Evolutionary conservation across 371 early-diverging fungal genomes (phyloP).

Genomic region (Lichtheimia ramosa): DNA sequence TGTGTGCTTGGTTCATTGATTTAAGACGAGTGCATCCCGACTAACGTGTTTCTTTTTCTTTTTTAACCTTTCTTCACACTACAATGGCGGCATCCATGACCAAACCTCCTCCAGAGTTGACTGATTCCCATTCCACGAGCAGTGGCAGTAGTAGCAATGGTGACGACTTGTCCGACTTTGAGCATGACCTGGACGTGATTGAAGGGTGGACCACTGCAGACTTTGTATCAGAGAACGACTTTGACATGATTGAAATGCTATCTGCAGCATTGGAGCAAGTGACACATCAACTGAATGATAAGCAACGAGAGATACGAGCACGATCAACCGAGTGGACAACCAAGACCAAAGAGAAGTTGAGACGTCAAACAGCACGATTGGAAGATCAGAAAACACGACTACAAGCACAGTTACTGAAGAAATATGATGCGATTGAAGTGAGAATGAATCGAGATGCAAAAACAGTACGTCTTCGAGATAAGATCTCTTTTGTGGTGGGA

Average conservation of each 20-base stretch:
- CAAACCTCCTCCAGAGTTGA: too few relatives aligned
- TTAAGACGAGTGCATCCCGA: too few relatives aligned
- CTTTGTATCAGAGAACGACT: conserved; percentile 32
- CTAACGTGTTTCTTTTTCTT: too few relatives aligned
- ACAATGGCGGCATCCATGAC: too few relatives aligned
- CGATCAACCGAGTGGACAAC: conserved; percentile 44
- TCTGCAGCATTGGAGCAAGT: conserved; percentile 50
- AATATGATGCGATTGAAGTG: conserved; percentile 34
- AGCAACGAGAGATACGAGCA: conserved; percentile 30
- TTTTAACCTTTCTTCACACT: too few relatives aligned
- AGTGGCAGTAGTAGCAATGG: background rate
- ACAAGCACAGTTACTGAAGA: conserved; percentile 25
- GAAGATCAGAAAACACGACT: conserved; percentile 33
- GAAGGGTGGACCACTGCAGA: conserved; percentile 25
- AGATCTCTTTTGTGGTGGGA: conserved; percentile 71
- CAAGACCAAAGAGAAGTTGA: conserved; percentile 38
- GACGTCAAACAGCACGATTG: conserved; percentile 34
- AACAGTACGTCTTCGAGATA: conserved; percentile 62
- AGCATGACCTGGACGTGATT: conserved; percentile 17
- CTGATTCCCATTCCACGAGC: too few relatives aligned
- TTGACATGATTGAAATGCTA: conserved; percentile 39
- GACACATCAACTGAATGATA: conserved; percentile 44
- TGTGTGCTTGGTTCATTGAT: too few relatives aligned
- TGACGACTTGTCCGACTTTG: conserved; percentile 14
- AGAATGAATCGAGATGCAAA: conserved; percentile 51